A percentile compares a stretch with the other conserved stretches of the same genome.
Evolutionary conservation across 2,329 filamentous ascomycete genomes (phyloP).

Genomic region (Paraconiothyrium brasiliense): DNA sequence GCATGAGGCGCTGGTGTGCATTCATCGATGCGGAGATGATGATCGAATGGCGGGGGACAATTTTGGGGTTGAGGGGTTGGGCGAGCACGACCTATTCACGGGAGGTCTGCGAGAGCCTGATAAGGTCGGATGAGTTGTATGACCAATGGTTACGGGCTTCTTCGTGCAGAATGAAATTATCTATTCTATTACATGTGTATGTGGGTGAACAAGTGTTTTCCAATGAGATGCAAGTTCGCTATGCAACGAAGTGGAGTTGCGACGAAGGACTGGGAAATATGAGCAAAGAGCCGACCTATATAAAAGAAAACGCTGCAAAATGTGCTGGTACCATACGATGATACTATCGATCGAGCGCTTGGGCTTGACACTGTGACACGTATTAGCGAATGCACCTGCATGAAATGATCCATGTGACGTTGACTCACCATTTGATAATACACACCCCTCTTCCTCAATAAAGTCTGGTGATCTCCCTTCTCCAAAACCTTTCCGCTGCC

Average conservation of each 20-base stretch:
- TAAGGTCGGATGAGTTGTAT: neutral
- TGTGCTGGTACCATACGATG: neutral
- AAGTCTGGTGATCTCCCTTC: slow-evolving; percentile 38
- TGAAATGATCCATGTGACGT: no score
- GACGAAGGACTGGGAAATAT: neutral
- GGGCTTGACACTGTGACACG: slow-evolving; percentile 45
- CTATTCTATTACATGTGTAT: neutral
- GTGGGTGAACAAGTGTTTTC: neutral
- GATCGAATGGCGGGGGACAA: neutral
- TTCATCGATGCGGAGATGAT: slow-evolving; percentile 2
- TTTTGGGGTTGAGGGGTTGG: neutral
- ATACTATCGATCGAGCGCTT: slow-evolving; percentile 46
- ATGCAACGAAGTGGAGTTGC: neutral
- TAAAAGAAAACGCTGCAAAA: neutral
- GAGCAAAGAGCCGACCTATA: neutral
- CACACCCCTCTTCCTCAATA: slow-evolving; percentile 41
- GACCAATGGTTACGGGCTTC: no score
- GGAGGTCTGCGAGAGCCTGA: neutral
- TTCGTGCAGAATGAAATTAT: neutral
- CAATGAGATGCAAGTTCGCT: neutral
- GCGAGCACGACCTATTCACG: neutral
- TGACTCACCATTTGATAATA: slow-evolving; percentile 48
- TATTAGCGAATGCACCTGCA: slow-evolving; percentile 22
- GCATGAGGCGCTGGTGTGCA: neutral
- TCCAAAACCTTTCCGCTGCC: slow-evolving; percentile 38